Conservation (phyloP, 2,329 filamentous ascomycete genomes). For the Aureobasidium sp. region DNA sequence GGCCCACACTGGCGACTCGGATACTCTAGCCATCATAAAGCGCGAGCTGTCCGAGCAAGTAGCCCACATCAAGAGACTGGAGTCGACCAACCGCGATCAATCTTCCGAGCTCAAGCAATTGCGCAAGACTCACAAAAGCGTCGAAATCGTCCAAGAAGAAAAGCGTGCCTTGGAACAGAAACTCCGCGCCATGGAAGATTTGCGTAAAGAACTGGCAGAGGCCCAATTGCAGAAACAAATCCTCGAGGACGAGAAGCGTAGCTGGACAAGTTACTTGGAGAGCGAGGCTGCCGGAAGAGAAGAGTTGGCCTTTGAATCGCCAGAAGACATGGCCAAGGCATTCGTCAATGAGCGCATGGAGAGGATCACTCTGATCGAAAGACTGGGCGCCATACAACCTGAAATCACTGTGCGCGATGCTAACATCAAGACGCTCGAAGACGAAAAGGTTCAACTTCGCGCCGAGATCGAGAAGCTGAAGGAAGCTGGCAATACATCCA, state of each 20-base stretch:
- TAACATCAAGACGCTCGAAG: constrained; percentile 63
- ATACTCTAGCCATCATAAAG: constrained; percentile 78
- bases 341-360: constrained; percentile 77
- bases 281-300: constrained; percentile 54
- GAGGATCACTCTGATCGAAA: constrained; percentile 71
- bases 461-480: constrained; percentile 67
- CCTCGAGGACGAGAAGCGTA: constrained; percentile 77
- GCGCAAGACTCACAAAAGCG: constrained; percentile 73
- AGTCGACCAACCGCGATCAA: constrained; percentile 74
- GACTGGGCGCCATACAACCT: constrained; percentile 69
- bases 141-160: constrained; percentile 92
- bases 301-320: constrained; percentile 73
- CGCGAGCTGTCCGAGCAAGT: constrained; percentile 87
- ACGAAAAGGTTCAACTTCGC: constrained; percentile 58
- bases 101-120: constrained; percentile 71
- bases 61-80: constrained; percentile 77
- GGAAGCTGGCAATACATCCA: constrained; percentile 27
- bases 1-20: constrained; percentile 77
- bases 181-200: constrained; percentile 63
- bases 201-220: constrained; percentile 73
- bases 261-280: constrained; percentile 82
- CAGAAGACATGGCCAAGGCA: constrained; percentile 78
- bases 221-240: constrained; percentile 75
- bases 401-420: constrained; percentile 72
- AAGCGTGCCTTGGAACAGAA: constrained; percentile 76